Conservation (phyloP, 1,139 yeast genomes). For the Yamadazyma siamensis region DNA sequence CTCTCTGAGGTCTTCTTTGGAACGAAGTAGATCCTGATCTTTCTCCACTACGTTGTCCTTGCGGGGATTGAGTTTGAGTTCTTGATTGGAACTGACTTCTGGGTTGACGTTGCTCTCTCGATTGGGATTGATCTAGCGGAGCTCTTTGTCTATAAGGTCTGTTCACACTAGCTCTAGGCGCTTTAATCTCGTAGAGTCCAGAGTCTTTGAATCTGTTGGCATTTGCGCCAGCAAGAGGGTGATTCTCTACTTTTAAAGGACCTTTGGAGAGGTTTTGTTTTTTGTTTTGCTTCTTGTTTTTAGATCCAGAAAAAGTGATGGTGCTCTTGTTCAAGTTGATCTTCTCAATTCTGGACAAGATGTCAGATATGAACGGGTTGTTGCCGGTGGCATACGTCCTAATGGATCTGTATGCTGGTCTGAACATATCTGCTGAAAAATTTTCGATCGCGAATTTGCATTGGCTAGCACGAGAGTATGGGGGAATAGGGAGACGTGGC, state of each 20-base stretch:
- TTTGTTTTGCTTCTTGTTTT: not conserved
- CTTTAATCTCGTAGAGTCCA: not conserved
- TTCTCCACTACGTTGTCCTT: not conserved
- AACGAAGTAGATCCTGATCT: no score
- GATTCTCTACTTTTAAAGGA: not conserved
- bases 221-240: no score
- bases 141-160: constrained; percentile 5
- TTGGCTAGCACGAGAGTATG: no score
- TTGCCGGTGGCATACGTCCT: constrained; percentile 1
- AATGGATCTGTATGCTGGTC: not conserved
- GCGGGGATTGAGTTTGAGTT: no score
- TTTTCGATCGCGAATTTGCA: not conserved
- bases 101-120: not conserved
- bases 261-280: not conserved
- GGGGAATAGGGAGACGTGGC: no score
- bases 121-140: not conserved
- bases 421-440: not conserved
- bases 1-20: constrained; percentile 5
- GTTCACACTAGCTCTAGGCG: constrained; percentile 9
- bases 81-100: constrained; percentile 1
- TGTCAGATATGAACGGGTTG: constrained; percentile 13
- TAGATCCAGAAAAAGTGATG: not conserved
- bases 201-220: no score
- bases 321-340: constrained; percentile 11
- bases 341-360: constrained; percentile 14